Conservation (phyloP, 1,284 basidiomycete genomes). For the Tranzscheliella williamsii region DNA sequence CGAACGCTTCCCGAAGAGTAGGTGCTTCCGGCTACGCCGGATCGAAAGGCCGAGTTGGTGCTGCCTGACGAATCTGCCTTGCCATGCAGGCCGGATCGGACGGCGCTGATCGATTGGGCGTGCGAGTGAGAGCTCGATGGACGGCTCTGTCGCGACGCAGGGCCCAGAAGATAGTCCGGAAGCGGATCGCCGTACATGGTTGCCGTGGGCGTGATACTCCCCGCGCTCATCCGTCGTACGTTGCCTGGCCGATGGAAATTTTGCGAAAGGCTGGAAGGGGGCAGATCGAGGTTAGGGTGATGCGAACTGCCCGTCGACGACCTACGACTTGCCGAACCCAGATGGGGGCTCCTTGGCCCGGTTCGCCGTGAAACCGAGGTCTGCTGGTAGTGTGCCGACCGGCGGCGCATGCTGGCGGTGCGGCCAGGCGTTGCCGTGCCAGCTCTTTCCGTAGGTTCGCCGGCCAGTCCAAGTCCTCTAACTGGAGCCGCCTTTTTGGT, state of each 20-base stretch:
- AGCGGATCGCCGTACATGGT: conserved; percentile 37
- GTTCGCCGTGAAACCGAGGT: conserved; percentile 8
- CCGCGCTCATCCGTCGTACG: conserved; percentile 45
- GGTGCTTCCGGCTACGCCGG: conserved; percentile 19
- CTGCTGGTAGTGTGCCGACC: conserved; percentile 22
- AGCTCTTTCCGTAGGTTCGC: neutral
- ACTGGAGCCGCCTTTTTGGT: conserved; percentile 69
- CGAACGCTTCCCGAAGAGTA: conserved; percentile 38
- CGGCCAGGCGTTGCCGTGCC: conserved; percentile 8
- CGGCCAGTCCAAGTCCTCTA: conserved; percentile 14
- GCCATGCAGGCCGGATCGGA: conserved; percentile 32
- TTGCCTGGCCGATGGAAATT: conserved; percentile 34
- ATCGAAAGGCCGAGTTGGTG: conserved; percentile 22
- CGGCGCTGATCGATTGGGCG: conserved; percentile 13
- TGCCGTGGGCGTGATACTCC: conserved; percentile 53
- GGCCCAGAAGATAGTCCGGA: conserved; percentile 2
- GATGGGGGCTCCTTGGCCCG: conserved; percentile 27
- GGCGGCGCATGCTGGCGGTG: conserved; percentile 18
- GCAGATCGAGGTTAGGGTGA: conserved; percentile 10
- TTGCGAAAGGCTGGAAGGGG: conserved; percentile 20
- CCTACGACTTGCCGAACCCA: conserved; percentile 37
- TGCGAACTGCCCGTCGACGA: conserved; percentile 37
- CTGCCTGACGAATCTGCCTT: conserved; percentile 46
- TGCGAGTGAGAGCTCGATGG: conserved; percentile 48
- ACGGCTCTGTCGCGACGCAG: conserved; percentile 28